phyloP scores from a whole-genome alignment of 176 grass and related monocot genomes.

The Tuctoria greenei region DNA sequence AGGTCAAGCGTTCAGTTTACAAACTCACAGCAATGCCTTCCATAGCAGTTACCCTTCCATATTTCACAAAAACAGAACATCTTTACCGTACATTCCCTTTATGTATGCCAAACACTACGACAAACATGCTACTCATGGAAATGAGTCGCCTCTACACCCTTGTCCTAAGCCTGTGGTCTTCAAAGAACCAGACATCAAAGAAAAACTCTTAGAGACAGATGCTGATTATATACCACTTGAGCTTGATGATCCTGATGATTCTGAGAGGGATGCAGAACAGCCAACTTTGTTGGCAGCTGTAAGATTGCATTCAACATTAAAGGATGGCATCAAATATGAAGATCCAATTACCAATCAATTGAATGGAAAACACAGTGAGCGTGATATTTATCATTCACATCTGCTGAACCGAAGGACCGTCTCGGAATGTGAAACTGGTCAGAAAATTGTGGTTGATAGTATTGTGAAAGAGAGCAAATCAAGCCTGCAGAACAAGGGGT shows the following conservation, averaged over 20 bases:
- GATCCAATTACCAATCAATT: slow-evolving; percentile 40
- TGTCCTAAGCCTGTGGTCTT: slow-evolving; percentile 26
- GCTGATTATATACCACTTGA: slow-evolving; percentile 55
- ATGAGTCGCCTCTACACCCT: slow-evolving; percentile 26
- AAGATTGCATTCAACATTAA: slow-evolving; percentile 33
- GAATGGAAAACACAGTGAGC: slow-evolving; percentile 17
- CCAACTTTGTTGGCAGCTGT: slow-evolving; percentile 15
- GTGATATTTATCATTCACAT: slow-evolving; percentile 21
- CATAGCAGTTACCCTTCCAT: slow-evolving; percentile 3
- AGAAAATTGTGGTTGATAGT: slow-evolving; percentile 31
- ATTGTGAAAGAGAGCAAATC: slow-evolving; percentile 39
- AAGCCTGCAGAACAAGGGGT: slow-evolving; percentile 31
- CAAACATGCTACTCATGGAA: slow-evolving; percentile 19
- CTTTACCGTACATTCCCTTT: slow-evolving; percentile 16
- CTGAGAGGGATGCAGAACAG: slow-evolving; percentile 35
- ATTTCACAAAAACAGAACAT: slow-evolving; percentile 43
- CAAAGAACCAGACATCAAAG: slow-evolving; percentile 31
- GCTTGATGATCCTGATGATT: slow-evolving; percentile 39
- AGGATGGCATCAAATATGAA: slow-evolving; percentile 25
- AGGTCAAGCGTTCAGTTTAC: slow-evolving; percentile 27
- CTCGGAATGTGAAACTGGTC: slow-evolving; percentile 34
- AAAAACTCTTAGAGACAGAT: slow-evolving; percentile 27
- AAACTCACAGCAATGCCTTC: slow-evolving; percentile 11
- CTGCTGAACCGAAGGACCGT: slow-evolving; percentile 27
- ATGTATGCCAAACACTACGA: slow-evolving; percentile 33